Conservation (phyloP, 2,329 filamentous ascomycete genomes). For the Neonectria ditissima region DNA sequence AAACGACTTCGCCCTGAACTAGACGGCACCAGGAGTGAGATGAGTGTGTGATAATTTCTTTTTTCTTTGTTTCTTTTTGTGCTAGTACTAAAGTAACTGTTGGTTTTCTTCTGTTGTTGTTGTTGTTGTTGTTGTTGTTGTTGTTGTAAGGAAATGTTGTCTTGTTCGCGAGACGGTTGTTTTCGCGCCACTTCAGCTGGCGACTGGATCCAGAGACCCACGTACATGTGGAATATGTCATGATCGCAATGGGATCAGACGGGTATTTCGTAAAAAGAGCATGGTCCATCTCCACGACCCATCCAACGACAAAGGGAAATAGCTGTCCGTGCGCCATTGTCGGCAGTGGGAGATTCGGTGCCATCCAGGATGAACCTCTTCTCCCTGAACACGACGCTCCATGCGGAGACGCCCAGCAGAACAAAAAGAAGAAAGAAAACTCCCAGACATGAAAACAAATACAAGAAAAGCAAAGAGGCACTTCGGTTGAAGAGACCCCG, state of each 20-base stretch:
- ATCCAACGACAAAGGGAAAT: slow-evolving; percentile 28
- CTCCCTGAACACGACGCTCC: slow-evolving; percentile 12
- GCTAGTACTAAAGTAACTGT: background rate
- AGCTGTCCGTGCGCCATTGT: slow-evolving; percentile 31
- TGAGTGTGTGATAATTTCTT: background rate
- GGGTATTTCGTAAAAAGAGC: slow-evolving; percentile 25
- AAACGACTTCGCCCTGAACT: background rate
- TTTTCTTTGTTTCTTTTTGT: background rate
- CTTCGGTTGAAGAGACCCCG: slow-evolving; percentile 4
- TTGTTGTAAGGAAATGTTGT: background rate
- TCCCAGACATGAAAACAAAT: background rate
- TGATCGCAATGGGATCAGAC: slow-evolving; percentile 27
- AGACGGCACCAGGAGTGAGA: background rate
- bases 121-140: slow-evolving; percentile 3
- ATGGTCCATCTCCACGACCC: background rate
- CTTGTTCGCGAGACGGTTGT: slow-evolving; percentile 8
- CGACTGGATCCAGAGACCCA: slow-evolving; percentile 12
- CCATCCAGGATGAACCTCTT: slow-evolving; percentile 9
- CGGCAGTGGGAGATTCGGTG: slow-evolving; percentile 31
- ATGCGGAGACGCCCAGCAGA: slow-evolving; percentile 8
- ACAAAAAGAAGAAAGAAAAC: no score
- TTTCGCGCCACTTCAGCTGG: slow-evolving; percentile 21
- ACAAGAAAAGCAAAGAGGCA: background rate
- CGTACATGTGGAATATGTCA: slow-evolving; percentile 24
- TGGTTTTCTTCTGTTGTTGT: slow-evolving; percentile 16